Conservation (phyloP, 2,329 filamentous ascomycete genomes). For the Cercospora zeae-maydis region DNA sequence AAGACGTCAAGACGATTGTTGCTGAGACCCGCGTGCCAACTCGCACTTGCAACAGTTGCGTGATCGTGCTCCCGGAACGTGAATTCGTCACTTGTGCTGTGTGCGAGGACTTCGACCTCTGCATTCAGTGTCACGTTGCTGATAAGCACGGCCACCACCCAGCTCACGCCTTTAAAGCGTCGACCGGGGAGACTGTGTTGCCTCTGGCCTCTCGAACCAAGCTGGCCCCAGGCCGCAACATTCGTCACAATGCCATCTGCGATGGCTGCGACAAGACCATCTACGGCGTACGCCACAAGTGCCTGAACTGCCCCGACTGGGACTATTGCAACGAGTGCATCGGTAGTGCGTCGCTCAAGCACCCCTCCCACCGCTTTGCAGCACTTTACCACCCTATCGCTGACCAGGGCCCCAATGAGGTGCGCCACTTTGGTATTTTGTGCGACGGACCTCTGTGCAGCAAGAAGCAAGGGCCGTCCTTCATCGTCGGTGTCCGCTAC, state of each 20-base stretch:
- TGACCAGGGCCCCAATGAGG: constrained; percentile 42
- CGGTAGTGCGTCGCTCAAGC: constrained; percentile 61
- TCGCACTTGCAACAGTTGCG: constrained; percentile 71
- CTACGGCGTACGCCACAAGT: constrained; percentile 89
- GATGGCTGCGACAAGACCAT: constrained; percentile 91
- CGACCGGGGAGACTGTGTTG: constrained; percentile 60
- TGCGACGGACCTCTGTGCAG: constrained; percentile 91
- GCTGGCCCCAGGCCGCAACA: constrained; percentile 74
- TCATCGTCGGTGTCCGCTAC: constrained; percentile 83
- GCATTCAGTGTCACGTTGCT: constrained; percentile 71
- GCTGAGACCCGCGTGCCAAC: constrained; percentile 42
- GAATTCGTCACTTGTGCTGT: constrained; percentile 79
- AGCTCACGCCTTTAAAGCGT: constrained; percentile 72
- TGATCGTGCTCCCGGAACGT: constrained; percentile 62
- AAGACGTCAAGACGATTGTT: constrained; percentile 42
- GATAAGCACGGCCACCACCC: constrained; percentile 88
- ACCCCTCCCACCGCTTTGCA: constrained; percentile 83
- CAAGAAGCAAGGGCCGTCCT: constrained; percentile 50
- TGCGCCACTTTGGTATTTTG: constrained; percentile 78
- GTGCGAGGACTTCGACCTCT: constrained; percentile 91
- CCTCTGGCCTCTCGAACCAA: constrained; percentile 61
- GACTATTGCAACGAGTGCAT: constrained; percentile 85
- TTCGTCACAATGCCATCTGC: constrained; percentile 82
- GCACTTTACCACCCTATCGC: constrained; percentile 73
- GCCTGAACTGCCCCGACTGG: constrained; percentile 94